A percentile compares a stretch with the other conserved stretches of the same genome.
Conservation (phyloP, 805 yeast species). For the Metschnikowia cubensis region DNA sequence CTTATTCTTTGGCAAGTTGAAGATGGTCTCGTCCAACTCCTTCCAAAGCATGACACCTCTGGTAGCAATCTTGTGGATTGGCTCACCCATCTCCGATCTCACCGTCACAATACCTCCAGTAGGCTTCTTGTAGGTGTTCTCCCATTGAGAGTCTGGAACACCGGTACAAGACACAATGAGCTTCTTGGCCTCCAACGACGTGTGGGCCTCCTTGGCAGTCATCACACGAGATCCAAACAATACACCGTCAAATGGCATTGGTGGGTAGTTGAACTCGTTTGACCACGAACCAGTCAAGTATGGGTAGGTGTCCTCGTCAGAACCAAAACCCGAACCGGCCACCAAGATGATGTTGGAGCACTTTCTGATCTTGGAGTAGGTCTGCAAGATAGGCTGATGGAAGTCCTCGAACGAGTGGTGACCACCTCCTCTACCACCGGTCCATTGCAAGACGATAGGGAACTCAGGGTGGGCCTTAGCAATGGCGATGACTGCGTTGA, state of each 20-base stretch:
- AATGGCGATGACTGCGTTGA: slow-evolving; percentile 77
- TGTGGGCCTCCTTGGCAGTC: slow-evolving; percentile 95
- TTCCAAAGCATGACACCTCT: slow-evolving; percentile 97
- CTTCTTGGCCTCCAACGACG: slow-evolving; percentile 89
- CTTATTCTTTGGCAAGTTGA: slow-evolving; percentile 85
- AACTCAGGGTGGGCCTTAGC: slow-evolving; percentile 94
- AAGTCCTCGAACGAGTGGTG: slow-evolving; percentile 99
- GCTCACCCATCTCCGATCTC: slow-evolving; percentile 99
- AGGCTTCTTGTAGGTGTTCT: slow-evolving; percentile 86
- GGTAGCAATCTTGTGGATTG: slow-evolving; percentile 97
- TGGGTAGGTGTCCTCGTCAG: slow-evolving; percentile 94
- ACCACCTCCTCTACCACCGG: slow-evolving; percentile 99
- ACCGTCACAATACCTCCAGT: slow-evolving; percentile 97
- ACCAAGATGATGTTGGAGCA: slow-evolving; percentile 82
- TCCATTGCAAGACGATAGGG: slow-evolving; percentile 99
- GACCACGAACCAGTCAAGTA: slow-evolving; percentile 98
- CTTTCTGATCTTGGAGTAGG: slow-evolving; percentile 93
- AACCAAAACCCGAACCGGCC: slow-evolving; percentile 99
- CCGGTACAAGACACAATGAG: slow-evolving; percentile 90
- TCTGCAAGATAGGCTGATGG: slow-evolving; percentile 95
- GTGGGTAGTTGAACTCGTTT: slow-evolving; percentile 79
- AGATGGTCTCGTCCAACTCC: slow-evolving; percentile 91
- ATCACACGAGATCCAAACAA: slow-evolving; percentile 94
- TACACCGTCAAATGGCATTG: slow-evolving; percentile 99
- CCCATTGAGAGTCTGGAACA: slow-evolving; percentile 88